Conservation (phyloP, 768 basidiomycete species). For the Hygrophoropsis aurantiaca region DNA sequence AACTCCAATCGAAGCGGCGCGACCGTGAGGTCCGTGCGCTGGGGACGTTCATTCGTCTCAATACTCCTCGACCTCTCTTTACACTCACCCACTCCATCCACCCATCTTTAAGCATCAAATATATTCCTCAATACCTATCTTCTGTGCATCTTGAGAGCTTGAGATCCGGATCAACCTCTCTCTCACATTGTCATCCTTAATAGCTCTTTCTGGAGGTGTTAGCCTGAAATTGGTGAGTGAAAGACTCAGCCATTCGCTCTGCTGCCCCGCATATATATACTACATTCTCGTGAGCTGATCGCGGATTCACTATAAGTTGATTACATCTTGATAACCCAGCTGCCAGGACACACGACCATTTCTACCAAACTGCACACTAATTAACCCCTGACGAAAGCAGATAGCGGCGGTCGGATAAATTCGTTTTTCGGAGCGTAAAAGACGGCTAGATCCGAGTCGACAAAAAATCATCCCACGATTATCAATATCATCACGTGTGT, state of each 20-base stretch:
- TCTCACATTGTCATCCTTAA: not conserved
- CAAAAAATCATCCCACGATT: not conserved
- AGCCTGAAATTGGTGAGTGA: conserved; percentile 1
- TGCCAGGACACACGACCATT: not conserved
- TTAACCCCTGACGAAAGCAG: not conserved
- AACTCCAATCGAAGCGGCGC: too few species aligned
- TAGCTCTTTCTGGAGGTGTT: conserved; percentile 3
- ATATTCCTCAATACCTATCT: too few species aligned
- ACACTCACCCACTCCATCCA: too few species aligned
- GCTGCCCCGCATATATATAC: too few species aligned
- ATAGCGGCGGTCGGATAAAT: too few species aligned
- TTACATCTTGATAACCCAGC: not conserved
- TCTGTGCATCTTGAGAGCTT: not conserved
- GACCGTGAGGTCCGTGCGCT: too few species aligned
- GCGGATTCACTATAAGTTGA: not conserved
- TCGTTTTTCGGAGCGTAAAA: not conserved
- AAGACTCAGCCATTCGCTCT: too few species aligned
- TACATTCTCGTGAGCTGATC: conserved; percentile 3
- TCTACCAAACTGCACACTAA: not conserved
- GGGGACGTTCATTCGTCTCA: too few species aligned
- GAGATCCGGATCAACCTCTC: not conserved
- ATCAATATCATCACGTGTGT: conserved; percentile 5
- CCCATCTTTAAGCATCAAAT: too few species aligned
- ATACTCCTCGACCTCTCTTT: too few species aligned
- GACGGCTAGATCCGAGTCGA: not conserved